phyloP scores from a whole-genome alignment of 164 flowering plant species.

The Vitis amurensis region DNA sequence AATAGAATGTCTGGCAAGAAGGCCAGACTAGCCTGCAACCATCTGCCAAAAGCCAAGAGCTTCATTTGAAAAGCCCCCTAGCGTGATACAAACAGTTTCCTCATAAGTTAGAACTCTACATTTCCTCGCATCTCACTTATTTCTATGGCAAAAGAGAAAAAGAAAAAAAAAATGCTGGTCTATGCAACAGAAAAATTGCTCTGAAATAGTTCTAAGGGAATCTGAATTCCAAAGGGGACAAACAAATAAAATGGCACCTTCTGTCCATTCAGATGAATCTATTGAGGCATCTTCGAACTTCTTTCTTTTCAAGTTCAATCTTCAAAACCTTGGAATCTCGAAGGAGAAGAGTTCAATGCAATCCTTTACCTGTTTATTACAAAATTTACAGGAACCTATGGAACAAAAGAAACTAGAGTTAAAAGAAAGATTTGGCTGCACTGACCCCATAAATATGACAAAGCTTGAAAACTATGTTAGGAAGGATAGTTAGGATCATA shows the following conservation, averaged over 20 bases:
- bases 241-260: neutral
- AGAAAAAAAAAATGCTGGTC: neutral
- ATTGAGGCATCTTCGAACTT: neutral
- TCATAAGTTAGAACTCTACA: neutral
- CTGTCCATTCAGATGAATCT: neutral
- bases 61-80: neutral
- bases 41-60: neutral
- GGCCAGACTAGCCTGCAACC: neutral
- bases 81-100: neutral
- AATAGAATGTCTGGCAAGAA: too few species aligned
- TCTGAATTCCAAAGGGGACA: neutral
- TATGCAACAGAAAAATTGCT: neutral
- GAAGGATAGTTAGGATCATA: neutral
- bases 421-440: neutral
- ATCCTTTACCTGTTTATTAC: conserved; percentile 5
- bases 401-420: neutral
- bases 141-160: neutral
- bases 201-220: neutral
- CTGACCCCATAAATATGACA: neutral
- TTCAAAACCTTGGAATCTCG: neutral
- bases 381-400: conserved; percentile 6
- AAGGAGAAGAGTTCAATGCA: neutral
- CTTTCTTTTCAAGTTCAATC: neutral
- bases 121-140: conserved; percentile 4
- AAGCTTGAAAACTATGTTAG: neutral